A percentile compares a stretch with the other conserved stretches of the same genome.
Evolutionary conservation across 345 rosid genomes (phyloP).

Genomic region (Citrus trifoliata): DNA sequence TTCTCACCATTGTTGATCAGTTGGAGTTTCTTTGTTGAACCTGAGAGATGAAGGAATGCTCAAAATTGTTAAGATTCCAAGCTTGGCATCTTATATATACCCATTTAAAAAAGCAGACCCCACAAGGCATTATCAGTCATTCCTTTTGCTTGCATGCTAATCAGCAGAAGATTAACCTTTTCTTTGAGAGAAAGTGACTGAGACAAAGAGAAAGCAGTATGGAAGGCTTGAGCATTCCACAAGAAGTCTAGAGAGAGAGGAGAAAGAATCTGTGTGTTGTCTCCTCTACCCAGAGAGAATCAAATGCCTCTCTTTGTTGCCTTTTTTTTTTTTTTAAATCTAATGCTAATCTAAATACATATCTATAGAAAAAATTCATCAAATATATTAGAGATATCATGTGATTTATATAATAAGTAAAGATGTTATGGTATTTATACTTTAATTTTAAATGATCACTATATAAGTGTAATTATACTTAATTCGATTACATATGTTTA

Average conservation of each 20-base stretch:
- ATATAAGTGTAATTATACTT: too few species aligned
- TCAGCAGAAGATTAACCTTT: slow-evolving; percentile 21
- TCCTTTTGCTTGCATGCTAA: slow-evolving; percentile 17
- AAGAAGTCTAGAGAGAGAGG: neutral
- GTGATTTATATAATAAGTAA: too few species aligned
- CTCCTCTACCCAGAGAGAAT: slow-evolving; percentile 6
- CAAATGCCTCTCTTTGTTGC: slow-evolving; percentile 2
- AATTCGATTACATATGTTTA: accelerated
- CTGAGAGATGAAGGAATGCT: slow-evolving; percentile 17
- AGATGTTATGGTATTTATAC: accelerated
- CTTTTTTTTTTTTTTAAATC: too few species aligned
- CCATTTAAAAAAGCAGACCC: slow-evolving; percentile 25
- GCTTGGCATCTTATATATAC: slow-evolving; percentile 30
- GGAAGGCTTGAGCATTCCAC: slow-evolving; percentile 7
- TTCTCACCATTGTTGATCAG: slow-evolving; percentile 34
- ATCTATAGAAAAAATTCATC: too few species aligned
- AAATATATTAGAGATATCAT: too few species aligned
- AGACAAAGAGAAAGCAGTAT: slow-evolving; percentile 16
- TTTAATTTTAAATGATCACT: too few species aligned
- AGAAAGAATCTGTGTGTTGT: neutral
- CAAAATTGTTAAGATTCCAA: slow-evolving; percentile 25
- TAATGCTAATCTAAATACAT: too few species aligned
- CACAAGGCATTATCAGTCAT: slow-evolving; percentile 7
- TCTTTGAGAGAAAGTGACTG: neutral
- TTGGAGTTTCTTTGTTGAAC: slow-evolving; percentile 10